Conservation (phyloP, 2,329 filamentous ascomycete genomes). For the Sarocladiaceae sp. region DNA sequence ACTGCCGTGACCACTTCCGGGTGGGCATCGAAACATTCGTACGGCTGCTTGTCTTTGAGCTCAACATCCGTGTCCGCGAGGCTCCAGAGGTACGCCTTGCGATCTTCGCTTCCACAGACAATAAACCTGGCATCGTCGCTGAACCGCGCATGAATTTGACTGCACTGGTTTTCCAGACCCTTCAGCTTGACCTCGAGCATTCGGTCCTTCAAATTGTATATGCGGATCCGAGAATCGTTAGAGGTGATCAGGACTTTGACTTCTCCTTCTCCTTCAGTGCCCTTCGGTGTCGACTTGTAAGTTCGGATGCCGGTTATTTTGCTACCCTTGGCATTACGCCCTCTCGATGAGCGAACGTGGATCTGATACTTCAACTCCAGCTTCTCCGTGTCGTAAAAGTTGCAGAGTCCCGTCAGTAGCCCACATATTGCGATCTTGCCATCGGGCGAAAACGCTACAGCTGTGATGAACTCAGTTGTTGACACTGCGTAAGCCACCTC, state of each 20-base stretch:
- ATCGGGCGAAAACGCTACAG: conserved; percentile 88
- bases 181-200: conserved; percentile 83
- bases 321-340: conserved; percentile 91
- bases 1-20: conserved; percentile 85
- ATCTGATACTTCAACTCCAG: conserved; percentile 79
- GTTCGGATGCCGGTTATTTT: conserved; percentile 95
- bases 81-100: conserved; percentile 86
- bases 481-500: conserved; percentile 76
- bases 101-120: conserved; percentile 89
- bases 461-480: conserved; percentile 82
- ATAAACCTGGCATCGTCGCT: conserved; percentile 82
- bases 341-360: conserved; percentile 85
- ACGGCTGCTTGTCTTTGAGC: conserved; percentile 70
- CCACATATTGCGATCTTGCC: conserved; percentile 87
- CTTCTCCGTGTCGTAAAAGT: conserved; percentile 90
- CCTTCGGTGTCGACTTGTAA: conserved; percentile 43
- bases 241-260: conserved; percentile 85
- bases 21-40: conserved; percentile 89
- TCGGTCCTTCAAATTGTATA: conserved; percentile 85
- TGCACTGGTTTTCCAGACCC: conserved; percentile 82
- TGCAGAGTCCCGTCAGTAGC: conserved; percentile 74
- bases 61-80: conserved; percentile 44
- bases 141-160: conserved; percentile 84
- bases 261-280: conserved; percentile 40
- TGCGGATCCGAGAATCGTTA: conserved; percentile 85